Conservation (phyloP, 108 stramenopile genomes). For the Mediolabrus comicus region DNA sequence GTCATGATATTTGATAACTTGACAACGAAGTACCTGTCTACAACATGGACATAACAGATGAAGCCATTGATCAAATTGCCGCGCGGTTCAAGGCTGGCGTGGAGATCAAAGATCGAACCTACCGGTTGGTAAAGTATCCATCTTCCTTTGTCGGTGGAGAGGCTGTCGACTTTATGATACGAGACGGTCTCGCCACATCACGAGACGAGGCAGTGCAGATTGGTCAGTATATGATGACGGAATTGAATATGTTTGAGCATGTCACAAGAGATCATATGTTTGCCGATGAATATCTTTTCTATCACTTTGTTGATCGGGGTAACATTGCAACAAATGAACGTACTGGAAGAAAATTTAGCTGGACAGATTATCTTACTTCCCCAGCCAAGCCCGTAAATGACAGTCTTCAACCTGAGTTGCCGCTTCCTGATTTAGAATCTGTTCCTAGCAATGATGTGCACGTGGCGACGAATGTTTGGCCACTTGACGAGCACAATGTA, state of each 20-base stretch:
- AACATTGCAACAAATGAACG: slow-evolving; percentile 32
- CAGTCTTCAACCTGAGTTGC: slow-evolving; percentile 40
- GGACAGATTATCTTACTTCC: slow-evolving; percentile 56
- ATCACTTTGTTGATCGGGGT: slow-evolving; percentile 62
- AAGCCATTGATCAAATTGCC: slow-evolving; percentile 20
- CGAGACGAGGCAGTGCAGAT: slow-evolving; percentile 56
- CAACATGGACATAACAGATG: neutral
- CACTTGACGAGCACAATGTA: slow-evolving; percentile 71
- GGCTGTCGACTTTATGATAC: slow-evolving; percentile 54
- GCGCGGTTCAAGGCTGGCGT: slow-evolving; percentile 23
- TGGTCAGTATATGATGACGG: slow-evolving; percentile 32
- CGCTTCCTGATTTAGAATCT: slow-evolving; percentile 40
- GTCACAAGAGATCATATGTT: slow-evolving; percentile 52
- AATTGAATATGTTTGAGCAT: slow-evolving; percentile 51
- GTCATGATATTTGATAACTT: too few species aligned
- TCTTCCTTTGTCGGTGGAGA: slow-evolving; percentile 50
- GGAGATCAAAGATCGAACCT: slow-evolving; percentile 11
- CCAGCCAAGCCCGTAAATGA: slow-evolving; percentile 8
- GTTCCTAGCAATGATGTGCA: slow-evolving; percentile 51
- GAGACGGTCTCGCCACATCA: slow-evolving; percentile 14
- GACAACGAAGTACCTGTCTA: too few species aligned
- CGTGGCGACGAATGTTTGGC: slow-evolving; percentile 59
- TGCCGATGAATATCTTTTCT: slow-evolving; percentile 50
- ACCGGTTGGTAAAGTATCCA: slow-evolving; percentile 39
- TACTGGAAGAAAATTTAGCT: slow-evolving; percentile 44